phyloP scores from a whole-genome alignment of 2,329 filamentous ascomycete species.

The Beauveria medogensis region DNA sequence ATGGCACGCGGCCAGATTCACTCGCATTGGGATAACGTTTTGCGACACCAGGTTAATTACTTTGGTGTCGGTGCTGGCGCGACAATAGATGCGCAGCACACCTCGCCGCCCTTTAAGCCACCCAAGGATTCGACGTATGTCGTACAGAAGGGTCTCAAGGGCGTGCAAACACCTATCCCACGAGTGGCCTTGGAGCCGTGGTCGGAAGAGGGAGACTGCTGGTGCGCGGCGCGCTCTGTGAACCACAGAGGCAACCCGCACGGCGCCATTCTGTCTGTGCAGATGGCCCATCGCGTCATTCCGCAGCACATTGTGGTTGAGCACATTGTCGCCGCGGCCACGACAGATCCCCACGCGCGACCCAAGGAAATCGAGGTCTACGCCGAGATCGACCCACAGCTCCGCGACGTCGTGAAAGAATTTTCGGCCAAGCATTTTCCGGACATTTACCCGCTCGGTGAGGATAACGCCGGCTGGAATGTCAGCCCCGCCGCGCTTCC shows the following conservation, averaged over 20 bases:
- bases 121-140: slow-evolving; percentile 9
- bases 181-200: slow-evolving; percentile 58
- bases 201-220: slow-evolving; percentile 78
- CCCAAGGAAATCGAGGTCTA: slow-evolving; percentile 65
- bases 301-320: slow-evolving; percentile 66
- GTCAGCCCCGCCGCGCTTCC: slow-evolving; percentile 20
- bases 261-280: slow-evolving; percentile 58
- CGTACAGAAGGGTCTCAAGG: slow-evolving; percentile 16
- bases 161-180: slow-evolving; percentile 19
- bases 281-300: slow-evolving; percentile 48
- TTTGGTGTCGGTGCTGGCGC: slow-evolving; percentile 61
- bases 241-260: slow-evolving; percentile 36
- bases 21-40: slow-evolving; percentile 32
- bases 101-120: slow-evolving; percentile 49
- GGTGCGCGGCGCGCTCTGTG: slow-evolving; percentile 56
- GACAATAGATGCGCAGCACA: slow-evolving; percentile 48
- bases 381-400: slow-evolving; percentile 42
- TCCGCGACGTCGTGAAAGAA: slow-evolving; percentile 32
- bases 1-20: slow-evolving; percentile 39
- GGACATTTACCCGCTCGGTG: slow-evolving; percentile 12
- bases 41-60: slow-evolving; percentile 61
- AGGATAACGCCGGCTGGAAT: slow-evolving; percentile 21
- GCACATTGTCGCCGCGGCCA: slow-evolving; percentile 56
- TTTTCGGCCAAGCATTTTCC: slow-evolving; percentile 38
- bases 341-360: slow-evolving; percentile 51